Conservation (phyloP, 345 rosid species). For the Carallia brachiata region DNA sequence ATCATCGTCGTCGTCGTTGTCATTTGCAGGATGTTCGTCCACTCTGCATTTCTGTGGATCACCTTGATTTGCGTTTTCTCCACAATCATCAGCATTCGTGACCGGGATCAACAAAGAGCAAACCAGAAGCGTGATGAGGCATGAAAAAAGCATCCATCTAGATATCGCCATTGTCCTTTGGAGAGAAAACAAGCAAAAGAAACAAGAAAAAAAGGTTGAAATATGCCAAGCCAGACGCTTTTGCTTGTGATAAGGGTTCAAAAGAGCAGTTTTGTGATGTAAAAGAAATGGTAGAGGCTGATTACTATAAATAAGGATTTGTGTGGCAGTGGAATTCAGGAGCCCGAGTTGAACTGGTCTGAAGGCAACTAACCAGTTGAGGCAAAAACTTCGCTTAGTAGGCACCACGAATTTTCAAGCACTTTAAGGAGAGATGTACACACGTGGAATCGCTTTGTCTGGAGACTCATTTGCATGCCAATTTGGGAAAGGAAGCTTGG, state of each 20-base stretch:
- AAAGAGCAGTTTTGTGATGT: no score
- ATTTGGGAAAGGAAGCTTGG: no score
- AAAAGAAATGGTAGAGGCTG: not conserved
- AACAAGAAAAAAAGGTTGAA: no score
- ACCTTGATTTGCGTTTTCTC: not conserved
- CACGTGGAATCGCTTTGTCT: not conserved
- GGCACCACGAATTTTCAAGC: not conserved
- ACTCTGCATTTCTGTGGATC: conserved; percentile 16
- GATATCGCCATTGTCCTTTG: conserved; percentile 11
- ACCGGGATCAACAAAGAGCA: conserved; percentile 18
- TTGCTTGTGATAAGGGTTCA: no score
- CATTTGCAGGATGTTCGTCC: not conserved
- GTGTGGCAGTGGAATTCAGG: not conserved
- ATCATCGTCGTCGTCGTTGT: conserved; percentile 23
- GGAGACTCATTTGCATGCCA: not conserved
- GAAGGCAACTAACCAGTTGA: not conserved
- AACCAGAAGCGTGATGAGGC: conserved; percentile 12
- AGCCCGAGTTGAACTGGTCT: conserved; percentile 10
- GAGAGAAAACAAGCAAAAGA: no score
- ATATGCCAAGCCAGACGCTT: no score
- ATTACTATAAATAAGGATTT: conserved; percentile 16
- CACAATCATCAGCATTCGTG: not conserved
- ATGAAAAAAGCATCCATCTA: conserved; percentile 17
- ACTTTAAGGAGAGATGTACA: not conserved
- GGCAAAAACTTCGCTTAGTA: not conserved